Percentiles rank a stretch among this genome's conserved stretches.
Evolutionary conservation across 768 basidiomycete genomes (phyloP).

Genomic region (Boletus sensibilis): DNA sequence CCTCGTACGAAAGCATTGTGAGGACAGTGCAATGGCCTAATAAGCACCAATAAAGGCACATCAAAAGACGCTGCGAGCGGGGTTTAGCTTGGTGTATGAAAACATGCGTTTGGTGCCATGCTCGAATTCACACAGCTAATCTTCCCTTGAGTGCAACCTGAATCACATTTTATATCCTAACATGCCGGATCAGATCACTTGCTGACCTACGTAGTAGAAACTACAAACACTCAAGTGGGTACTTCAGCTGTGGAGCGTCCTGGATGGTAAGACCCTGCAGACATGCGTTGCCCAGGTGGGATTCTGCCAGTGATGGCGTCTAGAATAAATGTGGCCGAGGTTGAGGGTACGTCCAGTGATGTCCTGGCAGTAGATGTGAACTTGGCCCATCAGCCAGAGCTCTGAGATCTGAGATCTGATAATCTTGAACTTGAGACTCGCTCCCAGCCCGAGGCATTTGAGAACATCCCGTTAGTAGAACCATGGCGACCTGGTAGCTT

Average conservation of each 20-base stretch:
- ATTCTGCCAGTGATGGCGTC: slow-evolving; percentile 1
- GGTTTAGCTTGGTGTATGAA: background rate
- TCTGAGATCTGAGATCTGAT: background rate
- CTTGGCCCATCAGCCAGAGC: background rate
- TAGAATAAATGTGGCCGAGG: background rate
- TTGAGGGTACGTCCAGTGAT: slow-evolving; percentile 6
- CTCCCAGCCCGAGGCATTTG: background rate
- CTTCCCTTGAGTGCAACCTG: background rate
- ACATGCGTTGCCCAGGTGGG: slow-evolving; percentile 10
- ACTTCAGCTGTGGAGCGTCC: background rate
- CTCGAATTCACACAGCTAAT: background rate
- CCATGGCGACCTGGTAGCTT: background rate
- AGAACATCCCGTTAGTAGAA: background rate
- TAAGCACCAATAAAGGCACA: slow-evolving; percentile 3
- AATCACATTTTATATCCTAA: background rate
- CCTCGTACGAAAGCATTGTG: slow-evolving; percentile 1
- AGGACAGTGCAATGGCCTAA: background rate
- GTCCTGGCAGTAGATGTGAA: background rate
- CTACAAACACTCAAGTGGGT: background rate
- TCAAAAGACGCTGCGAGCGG: background rate
- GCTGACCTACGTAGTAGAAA: background rate
- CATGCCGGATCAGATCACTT: slow-evolving; percentile 5
- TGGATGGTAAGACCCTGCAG: slow-evolving; percentile 11
- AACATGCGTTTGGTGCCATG: slow-evolving; percentile 12
- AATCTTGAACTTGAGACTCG: background rate